Evolutionary conservation across 2,329 filamentous ascomycete species (phyloP).

Genomic region (Penicillium sp.): DNA sequence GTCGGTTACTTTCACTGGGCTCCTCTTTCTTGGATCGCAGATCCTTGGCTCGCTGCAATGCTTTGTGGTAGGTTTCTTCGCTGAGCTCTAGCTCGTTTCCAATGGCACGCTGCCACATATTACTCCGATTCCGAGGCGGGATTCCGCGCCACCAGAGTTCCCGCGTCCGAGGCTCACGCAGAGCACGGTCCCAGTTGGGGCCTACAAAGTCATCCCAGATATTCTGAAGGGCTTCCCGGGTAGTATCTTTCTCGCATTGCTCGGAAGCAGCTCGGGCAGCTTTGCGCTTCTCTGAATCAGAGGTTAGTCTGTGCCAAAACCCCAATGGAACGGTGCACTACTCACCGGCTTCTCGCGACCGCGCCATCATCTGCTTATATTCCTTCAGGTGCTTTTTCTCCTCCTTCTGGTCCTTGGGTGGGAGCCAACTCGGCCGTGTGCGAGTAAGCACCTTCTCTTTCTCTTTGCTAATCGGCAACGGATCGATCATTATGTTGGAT

Average conservation of each 20-base stretch:
- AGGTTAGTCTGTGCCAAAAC: constrained; percentile 8
- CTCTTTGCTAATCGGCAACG: constrained; percentile 61
- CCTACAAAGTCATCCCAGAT: constrained; percentile 60
- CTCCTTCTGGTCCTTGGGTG: constrained; percentile 73
- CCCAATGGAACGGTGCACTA: background rate
- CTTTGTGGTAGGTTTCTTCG: constrained; percentile 52
- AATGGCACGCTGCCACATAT: constrained; percentile 56
- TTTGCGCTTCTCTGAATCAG: constrained; percentile 45
- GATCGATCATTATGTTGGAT: constrained; percentile 61
- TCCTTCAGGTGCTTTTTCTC: constrained; percentile 80
- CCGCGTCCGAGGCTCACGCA: constrained; percentile 51
- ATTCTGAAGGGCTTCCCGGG: constrained; percentile 50
- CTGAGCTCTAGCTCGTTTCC: constrained; percentile 58
- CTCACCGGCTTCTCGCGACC: constrained; percentile 54
- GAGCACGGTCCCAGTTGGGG: constrained; percentile 54
- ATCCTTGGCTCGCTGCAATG: constrained; percentile 51
- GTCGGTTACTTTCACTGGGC: constrained; percentile 40
- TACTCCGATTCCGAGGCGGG: constrained; percentile 51
- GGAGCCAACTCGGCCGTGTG: constrained; percentile 64
- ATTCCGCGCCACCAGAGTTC: constrained; percentile 63
- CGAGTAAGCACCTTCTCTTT: constrained; percentile 60
- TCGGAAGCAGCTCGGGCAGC: constrained; percentile 45
- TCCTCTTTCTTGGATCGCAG: constrained; percentile 44
- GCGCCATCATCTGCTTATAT: constrained; percentile 62
- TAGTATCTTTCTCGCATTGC: constrained; percentile 49